Base-by-base conservation (phyloP, 495 filamentous ascomycete species). In the Evernia prunastri region DNA sequence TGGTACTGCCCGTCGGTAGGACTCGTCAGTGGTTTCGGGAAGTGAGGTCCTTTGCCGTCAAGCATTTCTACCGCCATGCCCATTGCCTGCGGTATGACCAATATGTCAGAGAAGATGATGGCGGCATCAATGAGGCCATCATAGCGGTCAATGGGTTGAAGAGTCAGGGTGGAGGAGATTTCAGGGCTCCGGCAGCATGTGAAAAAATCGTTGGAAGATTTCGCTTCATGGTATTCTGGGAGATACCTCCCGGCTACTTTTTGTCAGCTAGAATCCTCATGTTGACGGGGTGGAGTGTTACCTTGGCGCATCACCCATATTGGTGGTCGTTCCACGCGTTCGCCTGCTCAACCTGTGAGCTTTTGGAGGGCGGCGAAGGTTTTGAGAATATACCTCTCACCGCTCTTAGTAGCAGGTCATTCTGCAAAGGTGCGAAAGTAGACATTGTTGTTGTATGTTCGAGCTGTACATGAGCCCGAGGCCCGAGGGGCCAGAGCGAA, bases 251-350 rank as follows among this genome's bases (percentile, higher is more conserved):
- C 94, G 72, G 94, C 94, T 96, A 66, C 65, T 60, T 40, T 68
- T 49, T 40, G 12, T 63, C 57, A 61, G 58, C 35, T 68, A 56
- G 58, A 58, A 45, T 42, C 25, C 43, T 45, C 25, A 64, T 23
- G 17, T 49, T 29, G 11, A 20, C n/a, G 33, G 43, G 27, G 39
- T 56, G 23, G 35, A 17, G 20, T 64, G 72, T 69, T 79, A 92
- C 92, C 92, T 85, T 97, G 94, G 76, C 94, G 89, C 94, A 98
- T 97, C 71, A 97, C 90, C 95, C 94, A 98, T 77, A 94, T 88
- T 56, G 94, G 94, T 61, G 95, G 86, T 60, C 93, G 86, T 72
- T 96, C 90, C 63, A 97, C 91, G 71, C 85, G 85, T 76, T 96
- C 82, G 70, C 92, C 93, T 96, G 73, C 68, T 68, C 68, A 74